Percentiles rank a stretch among this genome's conserved stretches.
Conservation (phyloP, 179 eudicot species). For the Beta macrorhiza region DNA sequence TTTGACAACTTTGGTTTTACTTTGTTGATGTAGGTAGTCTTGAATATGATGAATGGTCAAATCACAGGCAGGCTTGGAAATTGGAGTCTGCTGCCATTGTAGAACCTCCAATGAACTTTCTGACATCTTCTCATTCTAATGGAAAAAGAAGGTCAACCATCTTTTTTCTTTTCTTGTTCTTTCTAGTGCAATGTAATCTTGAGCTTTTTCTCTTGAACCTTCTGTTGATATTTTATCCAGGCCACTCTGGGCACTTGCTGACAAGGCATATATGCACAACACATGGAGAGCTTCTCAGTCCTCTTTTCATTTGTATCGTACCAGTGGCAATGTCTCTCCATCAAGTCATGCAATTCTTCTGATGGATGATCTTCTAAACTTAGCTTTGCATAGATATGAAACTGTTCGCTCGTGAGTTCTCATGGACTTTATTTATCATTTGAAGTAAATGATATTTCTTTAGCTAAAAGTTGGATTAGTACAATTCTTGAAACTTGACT, state of each 20-base stretch:
- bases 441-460: not conserved
- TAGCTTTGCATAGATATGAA: slow-evolving; percentile 88
- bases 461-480: not conserved
- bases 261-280: slow-evolving; percentile 92
- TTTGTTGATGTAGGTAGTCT: slow-evolving; percentile 58
- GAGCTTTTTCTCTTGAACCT: not conserved
- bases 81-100: slow-evolving; percentile 90
- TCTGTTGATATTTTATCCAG: slow-evolving; percentile 35
- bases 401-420: slow-evolving; percentile 84
- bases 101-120: slow-evolving; percentile 83
- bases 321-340: slow-evolving; percentile 60
- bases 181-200: slow-evolving; percentile 1
- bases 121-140: slow-evolving; percentile 63
- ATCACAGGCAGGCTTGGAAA: slow-evolving; percentile 96
- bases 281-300: slow-evolving; percentile 98
- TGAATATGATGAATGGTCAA: slow-evolving; percentile 94
- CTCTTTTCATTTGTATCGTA: slow-evolving; percentile 83
- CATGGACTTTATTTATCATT: not conserved
- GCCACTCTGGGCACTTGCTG: slow-evolving; percentile 94
- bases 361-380: slow-evolving; percentile 79
- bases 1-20: slow-evolving; percentile 10
- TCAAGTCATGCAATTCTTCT: slow-evolving; percentile 60
- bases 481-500: not conserved
- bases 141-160: slow-evolving; percentile 73
- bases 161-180: not conserved